Evolutionary conservation across 2,329 filamentous ascomycete genomes (phyloP), one percentile per base, ranked within the genome.

Genomic region (Beauveria caledonica): DNA sequence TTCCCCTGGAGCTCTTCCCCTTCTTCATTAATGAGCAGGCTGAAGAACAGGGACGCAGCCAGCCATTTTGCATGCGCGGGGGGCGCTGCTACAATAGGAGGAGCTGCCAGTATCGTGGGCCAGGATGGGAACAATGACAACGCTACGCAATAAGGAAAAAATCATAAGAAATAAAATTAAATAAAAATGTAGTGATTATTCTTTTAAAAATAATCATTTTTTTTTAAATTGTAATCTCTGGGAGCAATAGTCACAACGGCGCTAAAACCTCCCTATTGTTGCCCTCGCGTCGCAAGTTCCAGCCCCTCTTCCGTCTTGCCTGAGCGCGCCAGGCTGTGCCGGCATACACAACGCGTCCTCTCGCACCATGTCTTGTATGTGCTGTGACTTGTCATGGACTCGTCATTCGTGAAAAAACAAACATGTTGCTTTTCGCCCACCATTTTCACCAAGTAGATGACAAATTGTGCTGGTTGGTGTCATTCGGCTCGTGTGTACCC

Each of bases 271-370:
- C 53, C 40, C 27, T 23, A 56, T 56, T 46, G 53, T 56, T 56
- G 53, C 53, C 53, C 53, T 56, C 42, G 25, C 46, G 53, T 56
- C 53, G 44, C 42, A 56, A 44, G 23, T 10, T 19, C 53, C 53
- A 56, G 19, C 53, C 53, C 27, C 53, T 44, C 39, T 33, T 56
- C 10, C 7, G 6, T 33, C 40, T 13, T 23, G 11, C 36, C n/a
- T 13, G 19, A 33, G 36, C 50, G 50, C 50, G 49, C 36, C 19
- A 25, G 11, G 29, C 33, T 21, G n/a, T 5, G 19, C 17, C 9
- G 21, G 25, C 11, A 48, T 55, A 55, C 52, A 45, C 23, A 55
- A 55, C 52, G 52, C 52, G 52, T 55, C 23, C 17, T 27, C 29
- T 33, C 10, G 29, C 11, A 33, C 10, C 29, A 33, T 33, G 29